phyloP scores from a whole-genome alignment of 768 basidiomycete species.

The Russula sp. region DNA sequence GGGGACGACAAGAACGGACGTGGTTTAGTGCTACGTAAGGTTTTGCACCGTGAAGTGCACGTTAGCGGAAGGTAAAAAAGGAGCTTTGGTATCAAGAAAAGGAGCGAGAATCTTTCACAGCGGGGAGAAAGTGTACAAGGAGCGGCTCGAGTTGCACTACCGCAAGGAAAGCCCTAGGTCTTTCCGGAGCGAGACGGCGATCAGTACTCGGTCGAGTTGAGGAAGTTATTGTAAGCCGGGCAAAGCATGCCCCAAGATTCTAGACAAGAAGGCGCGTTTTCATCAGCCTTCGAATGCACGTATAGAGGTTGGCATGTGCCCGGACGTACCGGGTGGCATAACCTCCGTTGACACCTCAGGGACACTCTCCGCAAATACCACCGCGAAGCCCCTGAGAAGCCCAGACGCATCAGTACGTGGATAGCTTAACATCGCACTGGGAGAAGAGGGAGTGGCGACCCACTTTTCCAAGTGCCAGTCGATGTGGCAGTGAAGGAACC shows the following conservation, averaged over 20 bases:
- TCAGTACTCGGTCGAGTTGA: too few species aligned
- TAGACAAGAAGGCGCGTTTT: neutral
- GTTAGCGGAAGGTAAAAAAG: neutral
- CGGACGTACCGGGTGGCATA: neutral
- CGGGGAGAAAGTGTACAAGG: too few species aligned
- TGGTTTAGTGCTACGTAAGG: too few species aligned
- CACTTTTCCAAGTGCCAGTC: constrained; percentile 25
- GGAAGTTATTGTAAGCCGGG: neutral
- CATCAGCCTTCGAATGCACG: neutral
- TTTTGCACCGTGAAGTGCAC: too few species aligned
- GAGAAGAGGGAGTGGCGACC: neutral
- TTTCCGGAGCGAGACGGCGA: too few species aligned
- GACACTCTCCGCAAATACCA: constrained; percentile 10
- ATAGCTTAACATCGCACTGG: too few species aligned
- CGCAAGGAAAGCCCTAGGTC: too few species aligned
- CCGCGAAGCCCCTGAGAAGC: constrained; percentile 6
- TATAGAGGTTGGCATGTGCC: too few species aligned
- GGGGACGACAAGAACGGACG: too few species aligned
- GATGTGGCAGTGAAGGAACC: constrained; percentile 23
- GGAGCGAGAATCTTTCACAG: neutral
- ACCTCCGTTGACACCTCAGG: neutral
- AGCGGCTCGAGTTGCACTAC: too few species aligned
- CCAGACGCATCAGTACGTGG: neutral
- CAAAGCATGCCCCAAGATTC: constrained; percentile 6
- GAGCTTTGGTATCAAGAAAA: neutral